Evolutionary conservation across 2,329 filamentous ascomycete genomes (phyloP).

Genomic region (Chalaropsis ovoidea): DNA sequence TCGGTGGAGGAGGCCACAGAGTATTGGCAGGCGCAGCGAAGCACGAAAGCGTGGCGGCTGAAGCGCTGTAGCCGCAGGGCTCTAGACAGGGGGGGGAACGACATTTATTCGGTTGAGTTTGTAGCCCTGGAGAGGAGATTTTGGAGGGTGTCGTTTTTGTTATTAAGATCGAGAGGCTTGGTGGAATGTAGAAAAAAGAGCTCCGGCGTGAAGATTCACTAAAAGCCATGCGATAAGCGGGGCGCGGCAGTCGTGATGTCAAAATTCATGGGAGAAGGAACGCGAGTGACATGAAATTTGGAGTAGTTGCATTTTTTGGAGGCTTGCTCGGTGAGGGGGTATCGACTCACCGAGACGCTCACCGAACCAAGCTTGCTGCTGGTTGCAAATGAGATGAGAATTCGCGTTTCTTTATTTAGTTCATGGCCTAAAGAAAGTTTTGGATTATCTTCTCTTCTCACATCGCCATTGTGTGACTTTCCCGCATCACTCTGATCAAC

Average conservation of each 20-base stretch:
- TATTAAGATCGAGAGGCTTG: neutral
- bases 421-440: neutral
- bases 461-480: neutral
- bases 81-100: neutral
- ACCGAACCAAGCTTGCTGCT: neutral
- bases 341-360: neutral
- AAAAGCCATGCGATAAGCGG: conserved; percentile 6
- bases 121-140: too few species aligned
- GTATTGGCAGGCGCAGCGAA: conserved; percentile 32
- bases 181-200: neutral
- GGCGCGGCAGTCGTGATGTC: neutral
- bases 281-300: neutral
- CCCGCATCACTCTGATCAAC: too few species aligned
- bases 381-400: neutral
- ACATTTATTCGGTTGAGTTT: neutral
- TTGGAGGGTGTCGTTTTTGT: neutral
- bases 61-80: conserved; percentile 4
- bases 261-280: neutral
- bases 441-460: neutral
- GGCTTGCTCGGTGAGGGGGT: neutral
- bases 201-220: neutral
- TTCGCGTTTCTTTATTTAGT: neutral
- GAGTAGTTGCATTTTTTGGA: neutral
- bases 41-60: neutral
- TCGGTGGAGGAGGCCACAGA: conserved; percentile 34